A percentile compares a stretch with the other conserved stretches of the same genome.
Conservation (phyloP, 257 asterid species). For the Nicotiana obtusifolia region DNA sequence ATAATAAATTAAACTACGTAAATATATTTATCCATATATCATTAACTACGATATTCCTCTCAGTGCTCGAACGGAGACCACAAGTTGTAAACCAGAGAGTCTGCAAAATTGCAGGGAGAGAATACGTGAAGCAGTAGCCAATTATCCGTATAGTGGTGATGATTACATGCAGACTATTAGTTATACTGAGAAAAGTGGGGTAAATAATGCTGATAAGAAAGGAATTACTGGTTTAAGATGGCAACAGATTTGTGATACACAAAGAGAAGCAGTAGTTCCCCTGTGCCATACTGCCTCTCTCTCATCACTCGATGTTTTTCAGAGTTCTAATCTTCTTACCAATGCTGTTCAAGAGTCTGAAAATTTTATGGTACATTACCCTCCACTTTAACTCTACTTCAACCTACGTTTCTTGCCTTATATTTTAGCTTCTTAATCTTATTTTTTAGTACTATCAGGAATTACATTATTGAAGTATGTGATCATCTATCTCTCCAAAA, state of each 20-base stretch:
- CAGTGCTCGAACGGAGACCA: too few relatives aligned
- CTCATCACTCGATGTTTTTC: slow-evolving; percentile 20
- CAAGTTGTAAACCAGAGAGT: not conserved
- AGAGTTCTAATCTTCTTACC: slow-evolving; percentile 27
- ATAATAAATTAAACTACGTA: too few relatives aligned
- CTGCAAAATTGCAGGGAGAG: slow-evolving; percentile 31
- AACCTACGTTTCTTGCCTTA: too few relatives aligned
- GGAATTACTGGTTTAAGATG: slow-evolving; percentile 25
- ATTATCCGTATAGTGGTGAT: slow-evolving; percentile 35
- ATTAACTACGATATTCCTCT: too few relatives aligned
- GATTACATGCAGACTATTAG: slow-evolving; percentile 36
- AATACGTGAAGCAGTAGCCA: slow-evolving; percentile 26
- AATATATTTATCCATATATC: too few relatives aligned
- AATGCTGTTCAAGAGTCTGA: slow-evolving; percentile 29
- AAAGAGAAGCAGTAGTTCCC: not conserved
- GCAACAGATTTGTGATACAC: slow-evolving; percentile 8
- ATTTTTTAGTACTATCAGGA: too few relatives aligned
- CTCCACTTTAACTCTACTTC: not conserved
- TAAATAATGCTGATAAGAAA: slow-evolving; percentile 8
- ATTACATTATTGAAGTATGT: too few relatives aligned
- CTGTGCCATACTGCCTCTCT: too few relatives aligned
- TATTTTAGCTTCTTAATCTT: too few relatives aligned
- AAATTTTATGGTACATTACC: slow-evolving; percentile 54
- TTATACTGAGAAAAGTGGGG: slow-evolving; percentile 31
- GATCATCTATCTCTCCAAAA: too few relatives aligned